A percentile compares a stretch with the other conserved stretches of the same genome.
These are phyloP conservation scores for Naumovozyma baii DNA, from an alignment of 805 yeast genomes.

Conservation along the genomic window DNA sequence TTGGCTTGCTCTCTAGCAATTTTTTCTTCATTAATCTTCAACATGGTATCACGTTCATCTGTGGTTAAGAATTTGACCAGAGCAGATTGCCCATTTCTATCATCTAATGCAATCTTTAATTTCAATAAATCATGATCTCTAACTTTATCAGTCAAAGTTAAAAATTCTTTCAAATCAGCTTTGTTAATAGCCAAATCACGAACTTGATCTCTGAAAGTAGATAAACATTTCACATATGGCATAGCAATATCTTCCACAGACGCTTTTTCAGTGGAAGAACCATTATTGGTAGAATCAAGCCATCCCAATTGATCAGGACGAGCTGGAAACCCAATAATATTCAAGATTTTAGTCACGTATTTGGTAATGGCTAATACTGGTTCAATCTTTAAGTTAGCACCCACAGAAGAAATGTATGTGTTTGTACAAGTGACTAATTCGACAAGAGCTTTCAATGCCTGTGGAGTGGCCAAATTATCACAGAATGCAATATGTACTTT, in stretches of 20 bases:
- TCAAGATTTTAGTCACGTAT: constrained; percentile 63
- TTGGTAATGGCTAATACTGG: constrained; percentile 52
- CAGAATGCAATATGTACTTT: constrained; percentile 71
- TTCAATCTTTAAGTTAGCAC: constrained; percentile 49
- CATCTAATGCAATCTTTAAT: constrained; percentile 80
- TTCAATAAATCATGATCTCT: constrained; percentile 64
- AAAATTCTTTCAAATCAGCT: constrained; percentile 41
- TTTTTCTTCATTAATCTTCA: constrained; percentile 45
- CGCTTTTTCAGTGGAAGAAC: constrained; percentile 15
- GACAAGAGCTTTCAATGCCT: constrained; percentile 52
- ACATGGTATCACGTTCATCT: constrained; percentile 57
- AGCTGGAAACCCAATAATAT: constrained; percentile 65
- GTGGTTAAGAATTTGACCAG: constrained; percentile 70
- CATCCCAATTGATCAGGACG: constrained; percentile 74
- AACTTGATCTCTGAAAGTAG: constrained; percentile 74
- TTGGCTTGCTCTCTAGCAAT: constrained; percentile 40
- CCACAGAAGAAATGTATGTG: constrained; percentile 54
- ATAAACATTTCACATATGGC: constrained; percentile 72
- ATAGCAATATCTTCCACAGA: constrained; percentile 56
- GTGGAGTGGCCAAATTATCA: constrained; percentile 79
- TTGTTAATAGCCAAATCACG: constrained; percentile 62
- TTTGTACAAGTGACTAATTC: constrained; percentile 67
- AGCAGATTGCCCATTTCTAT: constrained; percentile 73
- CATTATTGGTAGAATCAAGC: constrained; percentile 36
- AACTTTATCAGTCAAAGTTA: constrained; percentile 63